phyloP scores from a whole-genome alignment of 331 rosid species.

The Quercus tomentella region DNA sequence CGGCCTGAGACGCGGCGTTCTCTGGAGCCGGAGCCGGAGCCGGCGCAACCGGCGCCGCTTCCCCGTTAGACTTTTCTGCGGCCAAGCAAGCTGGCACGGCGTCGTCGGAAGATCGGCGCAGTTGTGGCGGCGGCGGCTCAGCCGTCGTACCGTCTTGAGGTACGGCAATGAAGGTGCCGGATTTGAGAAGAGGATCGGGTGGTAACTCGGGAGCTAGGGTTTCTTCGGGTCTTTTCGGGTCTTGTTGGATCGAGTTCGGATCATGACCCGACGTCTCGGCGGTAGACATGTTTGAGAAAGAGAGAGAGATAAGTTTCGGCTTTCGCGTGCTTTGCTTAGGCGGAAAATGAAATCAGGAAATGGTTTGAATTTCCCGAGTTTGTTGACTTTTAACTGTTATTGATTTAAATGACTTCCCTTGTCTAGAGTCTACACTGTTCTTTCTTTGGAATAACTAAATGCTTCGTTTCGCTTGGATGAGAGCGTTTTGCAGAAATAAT shows the following conservation, averaged over 20 bases:
- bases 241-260: constrained; percentile 4
- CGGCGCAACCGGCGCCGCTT: neutral
- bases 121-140: neutral
- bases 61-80: constrained; percentile 8
- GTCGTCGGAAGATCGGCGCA: constrained; percentile 20
- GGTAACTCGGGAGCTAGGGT: neutral
- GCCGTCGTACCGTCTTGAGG: neutral
- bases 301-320: neutral
- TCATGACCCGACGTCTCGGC: constrained; percentile 7
- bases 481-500: no score
- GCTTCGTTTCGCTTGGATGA: no score
- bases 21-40: neutral
- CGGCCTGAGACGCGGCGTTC: neutral
- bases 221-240: neutral
- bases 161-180: constrained; percentile 37
- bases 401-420: no score
- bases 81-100: neutral
- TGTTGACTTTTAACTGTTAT: no score
- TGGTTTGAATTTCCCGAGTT: neutral
- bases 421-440: no score
- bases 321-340: neutral
- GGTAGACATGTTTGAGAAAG: constrained; percentile 24
- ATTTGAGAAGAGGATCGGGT: constrained; percentile 40
- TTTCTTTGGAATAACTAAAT: no score
- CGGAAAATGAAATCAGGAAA: neutral